Evolutionary conservation across 2,329 filamentous ascomycete genomes (phyloP), one percentile per base, ranked within the genome.

Genomic region (Fusarium staphyleae): DNA sequence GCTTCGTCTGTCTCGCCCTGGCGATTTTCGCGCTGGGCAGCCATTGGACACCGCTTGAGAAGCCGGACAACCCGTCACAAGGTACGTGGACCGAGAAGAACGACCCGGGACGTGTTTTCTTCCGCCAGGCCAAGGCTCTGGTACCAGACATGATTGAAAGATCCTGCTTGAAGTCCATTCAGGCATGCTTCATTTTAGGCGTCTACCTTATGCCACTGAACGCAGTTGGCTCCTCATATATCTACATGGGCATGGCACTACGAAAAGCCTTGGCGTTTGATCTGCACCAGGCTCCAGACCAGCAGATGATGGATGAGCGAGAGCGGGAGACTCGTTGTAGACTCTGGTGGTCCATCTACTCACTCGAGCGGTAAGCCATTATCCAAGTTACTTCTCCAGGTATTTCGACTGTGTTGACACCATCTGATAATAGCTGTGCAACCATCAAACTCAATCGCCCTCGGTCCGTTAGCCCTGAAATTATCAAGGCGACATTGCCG

Each of bases 201-300:
- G 70, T 74, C 5, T 74, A 74, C 34, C 52, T 73, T 2, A 62
- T 75, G 62, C 72, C 72, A 1, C 58, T 67, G 10, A 72, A 63
- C 41, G 69, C 72, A 0, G 67, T 73, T 36, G 70, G 69, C 6
- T 69, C 70, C 3, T 73, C 72, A 0, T 69, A 71, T 19, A 52
- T 71, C 8, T 71, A 70, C 34, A 66, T 71, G 59, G 69, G 69
- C 1, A 19, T 71, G 5, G 68, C 67, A 2, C 37, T 71, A 10
- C 50, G 69, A 5, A 71, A 70, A 22, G 68, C 69, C 0, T 24
- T 71, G 22, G 66, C 66, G 10, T 55, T 68, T 26, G 69, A 68
- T 16, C 55, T 71, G 0, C 69, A 71, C 42, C 61, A 65, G 12
- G 52, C 60, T 13, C 52, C 60, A 1, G 67, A 70, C n/a, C 68